A percentile compares a stretch with the other conserved stretches of the same genome.
Conservation (phyloP, 1,284 basidiomycete species). For the Cutaneotrichosporon dermatis region DNA sequence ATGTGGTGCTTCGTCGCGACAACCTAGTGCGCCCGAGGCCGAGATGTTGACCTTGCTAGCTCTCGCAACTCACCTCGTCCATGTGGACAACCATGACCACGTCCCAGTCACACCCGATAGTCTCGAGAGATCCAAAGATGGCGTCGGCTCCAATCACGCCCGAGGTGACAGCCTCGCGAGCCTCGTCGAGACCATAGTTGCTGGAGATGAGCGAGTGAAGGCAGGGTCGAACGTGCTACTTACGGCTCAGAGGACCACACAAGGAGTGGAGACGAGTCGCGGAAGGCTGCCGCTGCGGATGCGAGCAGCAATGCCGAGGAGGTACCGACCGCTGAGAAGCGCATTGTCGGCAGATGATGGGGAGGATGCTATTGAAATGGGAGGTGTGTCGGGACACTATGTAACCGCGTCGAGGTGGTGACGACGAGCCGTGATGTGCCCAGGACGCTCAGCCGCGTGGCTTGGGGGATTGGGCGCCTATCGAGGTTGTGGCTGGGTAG, state of each 20-base stretch:
- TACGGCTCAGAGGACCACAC: conserved; percentile 41
- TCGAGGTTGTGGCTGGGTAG: neutral
- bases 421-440: too few relatives aligned
- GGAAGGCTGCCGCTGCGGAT: conserved; percentile 29
- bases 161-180: conserved; percentile 25
- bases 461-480: neutral
- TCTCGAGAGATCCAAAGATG: conserved; percentile 34
- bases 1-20: too few relatives aligned
- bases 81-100: conserved; percentile 81
- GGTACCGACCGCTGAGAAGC: conserved; percentile 22
- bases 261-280: conserved; percentile 41
- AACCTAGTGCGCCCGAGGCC: too few relatives aligned
- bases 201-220: neutral
- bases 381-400: too few relatives aligned
- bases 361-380: neutral
- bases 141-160: conserved; percentile 36
- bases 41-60: too few relatives aligned
- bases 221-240: conserved; percentile 8
- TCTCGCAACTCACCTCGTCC: conserved; percentile 68
- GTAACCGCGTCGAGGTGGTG: neutral
- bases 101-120: conserved; percentile 44
- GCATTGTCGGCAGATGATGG: conserved; percentile 21
- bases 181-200: conserved; percentile 27
- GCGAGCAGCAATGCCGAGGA: conserved; percentile 26
- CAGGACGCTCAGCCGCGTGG: neutral